Base-by-base conservation (phyloP, 2,329 filamentous ascomycete species). In the Zalaria sp. region DNA sequence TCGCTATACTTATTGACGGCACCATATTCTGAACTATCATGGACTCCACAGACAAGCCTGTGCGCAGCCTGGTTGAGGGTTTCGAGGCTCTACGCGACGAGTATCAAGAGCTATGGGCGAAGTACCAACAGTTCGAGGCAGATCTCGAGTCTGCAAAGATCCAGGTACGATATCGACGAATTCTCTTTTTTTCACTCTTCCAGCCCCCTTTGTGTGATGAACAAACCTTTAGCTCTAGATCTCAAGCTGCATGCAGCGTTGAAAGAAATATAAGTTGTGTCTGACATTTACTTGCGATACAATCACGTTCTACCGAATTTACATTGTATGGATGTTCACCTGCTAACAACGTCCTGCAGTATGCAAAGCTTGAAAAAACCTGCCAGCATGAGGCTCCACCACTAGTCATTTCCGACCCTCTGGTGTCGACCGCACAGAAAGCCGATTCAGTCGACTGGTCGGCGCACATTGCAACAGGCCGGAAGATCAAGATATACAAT, bases 191-290 rank as follows among this genome's bases (percentile, higher is more conserved):
- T n/a, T 40, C 25, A 9, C 25, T 35, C 39, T 26, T 36, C 18
- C 37, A 34, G 25, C 40, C 34, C 35, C 42, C 39, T 34, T 46
- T 47, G 40, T 46, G 59, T 66, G 65, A 67, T 65, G 63, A 66
- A 55, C 50, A 57, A 51, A 55, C 44, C 43, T 52, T 68, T 68
- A 69, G 66, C 65, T 69, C 65, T 69, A 68, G 65, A 69, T 60
- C 66, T 69, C 62, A 58, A 71, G 65, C 58, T 60, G 60, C 56
- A 42, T 37, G 59, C 60, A 55, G 59, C 61, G 47, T 50, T 68
- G 66, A 64, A 55, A 62, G 64, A 64, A 57, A 55, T 58, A 61
- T 61, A 65, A 59, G 59, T 57, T 56, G 58, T 58, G 55, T 57
- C 63, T 66, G 62, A 66, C 47, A 39, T 38, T 41, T 42, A 43